Evolutionary conservation across 2,329 filamentous ascomycete genomes (phyloP).

Genomic region (Cladosporium sp.): DNA sequence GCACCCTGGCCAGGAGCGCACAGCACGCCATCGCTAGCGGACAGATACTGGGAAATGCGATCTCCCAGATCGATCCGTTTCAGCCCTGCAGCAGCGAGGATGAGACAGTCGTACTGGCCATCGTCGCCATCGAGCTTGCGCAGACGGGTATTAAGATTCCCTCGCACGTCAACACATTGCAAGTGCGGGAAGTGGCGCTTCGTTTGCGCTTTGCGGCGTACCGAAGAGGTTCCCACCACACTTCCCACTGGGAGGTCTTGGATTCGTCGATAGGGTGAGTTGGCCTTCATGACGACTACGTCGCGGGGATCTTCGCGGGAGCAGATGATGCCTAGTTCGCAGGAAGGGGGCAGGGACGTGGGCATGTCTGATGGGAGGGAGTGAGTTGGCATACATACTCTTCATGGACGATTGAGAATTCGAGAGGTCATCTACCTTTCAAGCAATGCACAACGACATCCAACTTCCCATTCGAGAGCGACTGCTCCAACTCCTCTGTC

Average conservation of each 20-base stretch:
- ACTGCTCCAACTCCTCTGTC: constrained; percentile 83
- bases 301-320: constrained; percentile 59
- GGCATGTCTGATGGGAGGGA: constrained; percentile 55
- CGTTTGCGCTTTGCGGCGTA: constrained; percentile 75
- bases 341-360: constrained; percentile 70
- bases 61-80: constrained; percentile 64
- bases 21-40: constrained; percentile 66
- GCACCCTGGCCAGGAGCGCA: constrained; percentile 90
- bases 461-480: constrained; percentile 61
- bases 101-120: constrained; percentile 69
- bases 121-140: constrained; percentile 74
- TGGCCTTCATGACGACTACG: constrained; percentile 38
- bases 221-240: constrained; percentile 81
- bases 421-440: constrained; percentile 53
- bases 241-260: constrained; percentile 70
- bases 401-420: not conserved
- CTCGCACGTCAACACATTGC: constrained; percentile 72
- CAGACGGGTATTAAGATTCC: constrained; percentile 82
- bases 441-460: constrained; percentile 83
- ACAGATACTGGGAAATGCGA: constrained; percentile 74
- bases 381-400: too few species aligned
- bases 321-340: constrained; percentile 69
- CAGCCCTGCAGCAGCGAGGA: constrained; percentile 81
- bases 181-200: constrained; percentile 72
- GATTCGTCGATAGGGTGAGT: constrained; percentile 56